These are phyloP conservation scores for Solanum pimpinellifolium DNA, from an alignment of 257 asterid species.

Conservation along the genomic window DNA sequence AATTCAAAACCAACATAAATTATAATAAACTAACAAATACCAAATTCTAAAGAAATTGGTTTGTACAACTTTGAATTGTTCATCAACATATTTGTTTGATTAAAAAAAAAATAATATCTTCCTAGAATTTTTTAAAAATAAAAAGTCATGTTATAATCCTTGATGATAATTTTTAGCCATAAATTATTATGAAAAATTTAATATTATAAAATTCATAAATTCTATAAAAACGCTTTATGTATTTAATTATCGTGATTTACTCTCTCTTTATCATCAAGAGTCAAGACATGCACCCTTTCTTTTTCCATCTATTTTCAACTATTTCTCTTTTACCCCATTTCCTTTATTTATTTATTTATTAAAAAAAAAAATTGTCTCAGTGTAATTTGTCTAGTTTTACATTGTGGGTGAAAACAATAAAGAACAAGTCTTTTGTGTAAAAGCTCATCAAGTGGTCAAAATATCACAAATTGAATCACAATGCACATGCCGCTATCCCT, in stretches of 20 bases:
- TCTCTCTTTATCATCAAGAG: neutral
- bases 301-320: neutral
- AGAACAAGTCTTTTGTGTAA: neutral
- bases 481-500: neutral
- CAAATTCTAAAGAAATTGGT: neutral
- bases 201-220: neutral
- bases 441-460: neutral
- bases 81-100: neutral
- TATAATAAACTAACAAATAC: neutral
- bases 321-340: neutral
- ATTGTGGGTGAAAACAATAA: neutral
- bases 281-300: neutral
- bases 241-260: neutral
- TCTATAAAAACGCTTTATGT: neutral
- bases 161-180: neutral
- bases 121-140: neutral
- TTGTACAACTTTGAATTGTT: neutral
- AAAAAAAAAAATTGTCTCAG: neutral
- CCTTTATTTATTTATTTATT: neutral
- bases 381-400: neutral
- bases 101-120: neutral
- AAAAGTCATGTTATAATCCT: neutral
- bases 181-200: neutral
- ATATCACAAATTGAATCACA: neutral
- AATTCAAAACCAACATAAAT: neutral